Conservation (phyloP, 192 early-diverging fungal genomes). For the Entophlyctis luteolus region DNA sequence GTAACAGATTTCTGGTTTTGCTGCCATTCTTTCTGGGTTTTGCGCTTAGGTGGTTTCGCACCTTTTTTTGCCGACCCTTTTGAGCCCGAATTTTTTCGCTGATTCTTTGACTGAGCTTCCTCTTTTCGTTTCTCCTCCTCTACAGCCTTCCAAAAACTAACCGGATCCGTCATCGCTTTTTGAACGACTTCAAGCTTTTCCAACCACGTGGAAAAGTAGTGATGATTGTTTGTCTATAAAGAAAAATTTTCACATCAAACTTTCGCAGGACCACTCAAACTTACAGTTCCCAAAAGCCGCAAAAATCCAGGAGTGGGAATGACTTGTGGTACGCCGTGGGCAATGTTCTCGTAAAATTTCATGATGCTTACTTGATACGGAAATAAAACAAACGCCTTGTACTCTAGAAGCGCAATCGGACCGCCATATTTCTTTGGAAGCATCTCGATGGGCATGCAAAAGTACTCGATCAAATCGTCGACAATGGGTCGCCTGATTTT, state of each 20-base stretch:
- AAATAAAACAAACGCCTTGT: slow-evolving; percentile 20
- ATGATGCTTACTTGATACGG: slow-evolving; percentile 25
- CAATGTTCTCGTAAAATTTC: slow-evolving; percentile 31
- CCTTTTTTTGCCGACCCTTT: not conserved
- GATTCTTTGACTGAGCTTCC: not conserved
- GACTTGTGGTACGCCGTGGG: slow-evolving; percentile 22
- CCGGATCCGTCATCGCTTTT: not conserved
- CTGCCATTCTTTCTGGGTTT: not conserved
- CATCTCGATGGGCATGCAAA: not conserved
- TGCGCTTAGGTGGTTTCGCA: not conserved
- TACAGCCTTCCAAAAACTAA: not conserved
- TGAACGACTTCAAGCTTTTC: slow-evolving; percentile 13
- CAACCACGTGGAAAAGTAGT: slow-evolving; percentile 3
- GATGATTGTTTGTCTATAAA: slow-evolving; percentile 18
- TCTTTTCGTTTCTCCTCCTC: not conserved
- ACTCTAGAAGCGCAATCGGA: slow-evolving; percentile 5
- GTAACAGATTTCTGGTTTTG: not conserved
- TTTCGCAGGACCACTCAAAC: not conserved
- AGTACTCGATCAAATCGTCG: not conserved
- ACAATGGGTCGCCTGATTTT: not conserved
- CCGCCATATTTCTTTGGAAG: slow-evolving; percentile 23
- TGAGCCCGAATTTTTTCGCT: not conserved
- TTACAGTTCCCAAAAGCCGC: not conserved
- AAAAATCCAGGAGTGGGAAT: slow-evolving; percentile 19
- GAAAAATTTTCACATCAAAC: not conserved